These are phyloP conservation scores for Calamus simplicifolius DNA, from an alignment of 176 grass and related monocot genomes.

Conservation along the genomic window DNA sequence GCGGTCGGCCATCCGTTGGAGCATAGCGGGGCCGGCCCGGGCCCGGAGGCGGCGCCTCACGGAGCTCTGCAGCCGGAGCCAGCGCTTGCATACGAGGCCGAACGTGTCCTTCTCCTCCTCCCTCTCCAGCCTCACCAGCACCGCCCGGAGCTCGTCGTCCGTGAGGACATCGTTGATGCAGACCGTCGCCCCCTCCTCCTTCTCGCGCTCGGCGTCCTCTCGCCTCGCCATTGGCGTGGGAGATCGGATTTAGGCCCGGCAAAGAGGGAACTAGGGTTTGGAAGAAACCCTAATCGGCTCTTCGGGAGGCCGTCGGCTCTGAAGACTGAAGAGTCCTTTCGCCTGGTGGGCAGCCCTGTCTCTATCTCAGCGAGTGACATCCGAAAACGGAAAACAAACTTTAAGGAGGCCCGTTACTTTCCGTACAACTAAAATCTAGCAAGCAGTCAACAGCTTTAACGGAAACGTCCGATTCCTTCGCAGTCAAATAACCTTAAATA, in stretches of 20 bases:
- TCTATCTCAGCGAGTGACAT: too few relatives aligned
- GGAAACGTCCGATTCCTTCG: too few relatives aligned
- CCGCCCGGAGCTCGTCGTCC: slow-evolving; percentile 63
- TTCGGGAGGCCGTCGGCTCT: too few relatives aligned
- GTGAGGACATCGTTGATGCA: slow-evolving; percentile 66
- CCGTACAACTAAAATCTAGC: too few relatives aligned
- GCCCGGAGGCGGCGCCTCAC: slow-evolving; percentile 53
- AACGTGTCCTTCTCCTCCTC: slow-evolving; percentile 65
- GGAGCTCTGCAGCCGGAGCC: slow-evolving; percentile 77
- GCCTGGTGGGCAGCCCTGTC: too few relatives aligned
- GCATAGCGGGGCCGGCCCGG: slow-evolving; percentile 62
- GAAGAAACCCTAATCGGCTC: neutral
- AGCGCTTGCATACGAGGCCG: slow-evolving; percentile 75
- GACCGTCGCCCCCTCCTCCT: neutral
- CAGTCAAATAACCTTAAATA: too few relatives aligned
- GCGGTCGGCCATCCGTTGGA: slow-evolving; percentile 50
- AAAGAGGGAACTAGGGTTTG: neutral
- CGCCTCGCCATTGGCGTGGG: neutral
- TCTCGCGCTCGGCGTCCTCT: neutral
- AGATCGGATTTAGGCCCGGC: neutral
- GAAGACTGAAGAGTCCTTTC: too few relatives aligned
- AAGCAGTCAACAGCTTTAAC: too few relatives aligned
- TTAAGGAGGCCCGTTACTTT: too few relatives aligned
- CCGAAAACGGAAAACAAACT: too few relatives aligned
- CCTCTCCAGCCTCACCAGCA: slow-evolving; percentile 39